phyloP scores from a whole-genome alignment of 768 basidiomycete species.

The Tylopilus vinaceipallidus region DNA sequence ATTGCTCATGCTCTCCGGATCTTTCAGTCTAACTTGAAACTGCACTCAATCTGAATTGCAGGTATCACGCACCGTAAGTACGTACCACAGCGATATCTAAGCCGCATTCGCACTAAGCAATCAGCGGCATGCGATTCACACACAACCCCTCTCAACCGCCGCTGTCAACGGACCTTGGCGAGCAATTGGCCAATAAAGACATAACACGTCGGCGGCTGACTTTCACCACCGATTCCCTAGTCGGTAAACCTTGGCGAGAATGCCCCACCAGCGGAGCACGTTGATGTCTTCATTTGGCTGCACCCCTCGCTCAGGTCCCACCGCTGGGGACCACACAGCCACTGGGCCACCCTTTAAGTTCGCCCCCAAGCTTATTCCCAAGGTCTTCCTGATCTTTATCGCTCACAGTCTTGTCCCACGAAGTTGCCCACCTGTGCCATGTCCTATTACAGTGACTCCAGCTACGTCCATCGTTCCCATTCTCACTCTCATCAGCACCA shows the following conservation, averaged over 20 bases:
- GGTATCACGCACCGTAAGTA: no score
- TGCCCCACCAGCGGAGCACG: neutral
- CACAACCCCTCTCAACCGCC: no score
- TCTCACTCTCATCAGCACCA: constrained; percentile 13
- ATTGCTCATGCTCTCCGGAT: no score
- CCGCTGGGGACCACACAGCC: constrained; percentile 16
- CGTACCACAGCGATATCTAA: neutral
- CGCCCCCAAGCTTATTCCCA: constrained; percentile 5
- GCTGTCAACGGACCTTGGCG: constrained; percentile 7
- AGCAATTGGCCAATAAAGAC: neutral
- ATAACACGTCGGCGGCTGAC: neutral
- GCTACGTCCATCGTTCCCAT: constrained; percentile 12
- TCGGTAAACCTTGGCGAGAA: neutral
- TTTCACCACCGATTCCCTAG: neutral
- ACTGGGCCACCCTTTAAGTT: constrained; percentile 17
- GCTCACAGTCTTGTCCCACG: constrained; percentile 2
- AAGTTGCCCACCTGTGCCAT: neutral
- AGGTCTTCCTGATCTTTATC: neutral
- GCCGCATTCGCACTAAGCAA: neutral
- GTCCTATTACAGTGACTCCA: constrained; percentile 24
- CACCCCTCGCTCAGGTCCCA: neutral
- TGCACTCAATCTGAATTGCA: neutral
- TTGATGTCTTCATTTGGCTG: neutral
- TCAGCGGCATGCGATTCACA: neutral
- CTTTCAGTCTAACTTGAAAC: no score